Conservation (phyloP, 305 asterid genomes). For the Solanum hybrid region DNA sequence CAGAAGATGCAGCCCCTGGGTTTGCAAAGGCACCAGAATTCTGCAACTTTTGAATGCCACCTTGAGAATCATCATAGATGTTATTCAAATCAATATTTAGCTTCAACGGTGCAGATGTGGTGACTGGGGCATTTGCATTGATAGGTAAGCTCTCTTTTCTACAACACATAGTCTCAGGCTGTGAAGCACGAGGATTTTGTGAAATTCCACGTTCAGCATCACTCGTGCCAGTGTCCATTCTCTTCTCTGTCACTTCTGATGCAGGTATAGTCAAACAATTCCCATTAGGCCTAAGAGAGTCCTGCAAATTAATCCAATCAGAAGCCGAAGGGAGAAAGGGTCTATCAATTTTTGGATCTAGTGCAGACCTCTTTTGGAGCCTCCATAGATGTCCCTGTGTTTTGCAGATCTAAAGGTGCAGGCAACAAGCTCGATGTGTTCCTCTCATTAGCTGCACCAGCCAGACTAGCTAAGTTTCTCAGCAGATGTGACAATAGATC, state of each 20-base stretch:
- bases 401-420: slow-evolving; percentile 44
- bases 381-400: slow-evolving; percentile 34
- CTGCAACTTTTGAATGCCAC: slow-evolving; percentile 37
- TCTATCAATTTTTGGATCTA: slow-evolving; percentile 7
- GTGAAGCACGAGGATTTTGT: slow-evolving; percentile 30
- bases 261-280: slow-evolving; percentile 25
- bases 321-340: slow-evolving; percentile 15
- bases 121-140: slow-evolving; percentile 25
- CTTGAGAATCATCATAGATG: slow-evolving; percentile 83
- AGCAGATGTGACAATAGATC: slow-evolving; percentile 71
- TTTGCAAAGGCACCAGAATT: slow-evolving; percentile 26
- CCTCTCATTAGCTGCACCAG: slow-evolving; percentile 44
- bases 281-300: slow-evolving; percentile 21
- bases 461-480: slow-evolving; percentile 63
- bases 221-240: slow-evolving; percentile 8
- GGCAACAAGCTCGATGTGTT: slow-evolving; percentile 29
- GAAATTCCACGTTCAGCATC: slow-evolving; percentile 27
- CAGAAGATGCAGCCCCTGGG: slow-evolving; percentile 23
- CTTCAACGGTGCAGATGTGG: slow-evolving; percentile 27
- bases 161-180: slow-evolving; percentile 23
- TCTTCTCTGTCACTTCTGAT: slow-evolving; percentile 26
- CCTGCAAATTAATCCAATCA: slow-evolving; percentile 47
- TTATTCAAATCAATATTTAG: slow-evolving; percentile 70
- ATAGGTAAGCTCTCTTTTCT: slow-evolving; percentile 25
- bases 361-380: slow-evolving; percentile 41